phyloP scores from a whole-genome alignment of 371 early-diverging fungal genomes.

The Mortierella sp. region DNA sequence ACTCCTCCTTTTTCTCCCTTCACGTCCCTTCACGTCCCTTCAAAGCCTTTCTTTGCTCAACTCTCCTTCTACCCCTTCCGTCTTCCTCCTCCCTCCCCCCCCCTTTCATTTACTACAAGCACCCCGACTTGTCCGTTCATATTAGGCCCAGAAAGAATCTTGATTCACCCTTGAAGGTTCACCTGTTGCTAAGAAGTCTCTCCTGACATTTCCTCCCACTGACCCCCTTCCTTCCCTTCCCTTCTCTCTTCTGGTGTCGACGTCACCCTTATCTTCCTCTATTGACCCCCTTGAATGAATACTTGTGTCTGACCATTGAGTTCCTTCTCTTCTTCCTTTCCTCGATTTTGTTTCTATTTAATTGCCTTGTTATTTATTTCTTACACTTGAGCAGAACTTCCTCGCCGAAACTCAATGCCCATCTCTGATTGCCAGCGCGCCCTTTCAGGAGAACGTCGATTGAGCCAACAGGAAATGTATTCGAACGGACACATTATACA shows the following conservation, averaged over 20 bases:
- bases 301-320: neutral
- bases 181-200: neutral
- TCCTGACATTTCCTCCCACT: neutral
- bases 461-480: constrained; percentile 44
- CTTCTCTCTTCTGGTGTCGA: neutral
- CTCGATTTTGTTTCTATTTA: neutral
- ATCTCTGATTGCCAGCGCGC: constrained; percentile 25
- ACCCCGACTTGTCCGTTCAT: constrained; percentile 9
- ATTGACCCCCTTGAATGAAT: neutral
- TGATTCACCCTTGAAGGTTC: constrained; percentile 1
- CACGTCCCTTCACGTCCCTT: neutral
- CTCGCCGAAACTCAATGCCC: constrained; percentile 40
- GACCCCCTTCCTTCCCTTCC: neutral
- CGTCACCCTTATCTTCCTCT: neutral
- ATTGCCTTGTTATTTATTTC: neutral
- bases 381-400: neutral
- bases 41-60: neutral
- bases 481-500: neutral
- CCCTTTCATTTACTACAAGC: constrained; percentile 5
- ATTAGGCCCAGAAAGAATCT: constrained; percentile 9
- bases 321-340: neutral
- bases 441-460: constrained; percentile 24
- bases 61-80: neutral
- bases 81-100: neutral
- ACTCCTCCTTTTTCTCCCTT: neutral